A percentile compares a stretch with the other conserved stretches of the same genome.
phyloP scores from a whole-genome alignment of 2,329 filamentous ascomycete genomes.

The Talaromyces amestolkiae region DNA sequence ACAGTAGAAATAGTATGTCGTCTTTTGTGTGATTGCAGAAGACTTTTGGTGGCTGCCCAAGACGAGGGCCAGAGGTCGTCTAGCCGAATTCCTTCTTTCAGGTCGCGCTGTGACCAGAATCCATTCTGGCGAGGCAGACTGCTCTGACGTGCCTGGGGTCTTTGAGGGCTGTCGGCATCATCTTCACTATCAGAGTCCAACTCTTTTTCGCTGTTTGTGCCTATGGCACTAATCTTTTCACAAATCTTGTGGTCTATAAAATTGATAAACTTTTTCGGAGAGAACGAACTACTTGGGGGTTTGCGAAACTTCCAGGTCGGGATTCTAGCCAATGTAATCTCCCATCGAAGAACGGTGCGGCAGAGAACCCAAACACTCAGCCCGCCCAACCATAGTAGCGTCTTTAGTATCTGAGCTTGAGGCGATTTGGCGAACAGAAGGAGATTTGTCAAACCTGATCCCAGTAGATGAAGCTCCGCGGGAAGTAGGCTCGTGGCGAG shows the following conservation, averaged over 20 bases:
- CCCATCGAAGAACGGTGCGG: conserved; percentile 73
- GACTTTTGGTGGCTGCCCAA: conserved; percentile 22
- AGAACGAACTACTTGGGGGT: conserved; percentile 40
- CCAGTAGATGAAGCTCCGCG: conserved; percentile 84
- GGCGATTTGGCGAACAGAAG: conserved; percentile 74
- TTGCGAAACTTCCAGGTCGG: conserved; percentile 86
- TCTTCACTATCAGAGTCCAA: conserved; percentile 42
- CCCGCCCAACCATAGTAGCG: conserved; percentile 81
- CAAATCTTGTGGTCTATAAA: conserved; percentile 47
- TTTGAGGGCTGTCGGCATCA: conserved; percentile 22
- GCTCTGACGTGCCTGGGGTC: conserved; percentile 30
- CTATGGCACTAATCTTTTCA: conserved; percentile 47
- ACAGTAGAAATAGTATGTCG: conserved; percentile 56
- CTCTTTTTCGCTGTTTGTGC: conserved; percentile 32
- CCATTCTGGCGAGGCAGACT: conserved; percentile 17
- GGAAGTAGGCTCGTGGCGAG: conserved; percentile 85
- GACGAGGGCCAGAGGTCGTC: conserved; percentile 27
- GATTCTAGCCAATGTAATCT: conserved; percentile 79
- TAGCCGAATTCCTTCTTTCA: conserved; percentile 23
- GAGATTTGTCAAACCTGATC: conserved; percentile 76
- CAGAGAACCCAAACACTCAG: conserved; percentile 71
- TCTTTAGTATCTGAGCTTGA: conserved; percentile 80
- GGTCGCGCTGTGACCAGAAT: conserved; percentile 15
- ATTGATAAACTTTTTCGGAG: conserved; percentile 40
- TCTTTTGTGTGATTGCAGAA: conserved; percentile 25